Base-by-base conservation (phyloP, 2,329 filamentous ascomycete species). In the Graphilbum sp. region DNA sequence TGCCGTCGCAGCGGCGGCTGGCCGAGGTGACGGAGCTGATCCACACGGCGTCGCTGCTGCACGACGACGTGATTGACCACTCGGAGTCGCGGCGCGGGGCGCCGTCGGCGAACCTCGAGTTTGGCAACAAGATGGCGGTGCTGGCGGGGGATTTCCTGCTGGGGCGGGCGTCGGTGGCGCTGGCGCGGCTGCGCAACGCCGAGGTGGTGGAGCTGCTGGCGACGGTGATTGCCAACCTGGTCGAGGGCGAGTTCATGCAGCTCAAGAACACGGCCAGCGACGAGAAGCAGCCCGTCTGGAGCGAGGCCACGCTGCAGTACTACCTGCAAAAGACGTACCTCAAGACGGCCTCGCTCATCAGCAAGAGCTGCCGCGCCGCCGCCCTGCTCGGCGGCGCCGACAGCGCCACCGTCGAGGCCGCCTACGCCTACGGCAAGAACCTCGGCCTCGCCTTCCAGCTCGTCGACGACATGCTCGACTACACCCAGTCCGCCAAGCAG, bases 171-270 rank as follows among this genome's bases (percentile, higher is more conserved):
- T 98, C 90, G 0, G 87, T 96, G 7, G 88, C 88, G 6, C 69
- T 98, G 32, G 90, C 90, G 13, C 76, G 90, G 32, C 63, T 98
- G 42, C 75, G 88, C 24, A 85, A 98, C 53, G 81, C 87, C 32
- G 90, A 98, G 59, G 90, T 98, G 3, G 85, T 86, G 9, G 90
- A 98, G 62, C 70, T 98, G 8, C 65, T 98, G 23, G 86, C 90
- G 4, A 96, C 88, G 1, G 90, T 96, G 32, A 96, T 98, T 49
- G 88, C 90, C 33, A 98, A 98, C 56, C 66, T 98, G 20, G 87
- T 98, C 17, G 90, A 98, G 62, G 90, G 90, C 53, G 90, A 98
- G 60, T 96, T 98, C 64, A 98, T 98, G 90, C 90, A 98, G 64
- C 66, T 98, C 50, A 92, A 94, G 63, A 98, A 98, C 59, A 96